Evolutionary conservation across 768 basidiomycete genomes (phyloP).

Genomic region (Tulasnella sp.): DNA sequence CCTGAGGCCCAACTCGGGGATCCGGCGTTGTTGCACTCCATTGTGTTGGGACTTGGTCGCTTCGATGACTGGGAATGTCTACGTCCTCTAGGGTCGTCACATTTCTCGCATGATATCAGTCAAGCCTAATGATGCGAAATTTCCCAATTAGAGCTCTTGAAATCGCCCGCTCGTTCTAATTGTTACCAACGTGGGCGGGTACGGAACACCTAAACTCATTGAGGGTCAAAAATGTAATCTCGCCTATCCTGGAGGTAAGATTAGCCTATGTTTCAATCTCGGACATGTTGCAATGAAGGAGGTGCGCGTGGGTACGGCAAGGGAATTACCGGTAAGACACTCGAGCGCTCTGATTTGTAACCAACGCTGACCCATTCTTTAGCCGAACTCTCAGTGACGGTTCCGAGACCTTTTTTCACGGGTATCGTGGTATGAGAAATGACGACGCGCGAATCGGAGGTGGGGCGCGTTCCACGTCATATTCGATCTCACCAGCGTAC

Average conservation of each 20-base stretch:
- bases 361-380: background rate
- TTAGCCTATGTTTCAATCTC: background rate
- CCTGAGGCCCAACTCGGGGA: slow-evolving; percentile 14
- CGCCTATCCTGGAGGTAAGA: background rate
- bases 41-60: background rate
- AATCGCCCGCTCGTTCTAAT: background rate
- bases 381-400: background rate
- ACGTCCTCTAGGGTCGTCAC: background rate
- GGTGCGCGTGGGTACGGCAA: background rate
- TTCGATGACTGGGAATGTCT: slow-evolving; percentile 7
- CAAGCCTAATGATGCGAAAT: slow-evolving; percentile 11
- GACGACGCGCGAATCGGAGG: background rate
- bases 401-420: background rate
- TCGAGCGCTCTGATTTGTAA: background rate
- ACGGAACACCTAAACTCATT: background rate
- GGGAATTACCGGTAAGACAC: background rate
- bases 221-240: background rate
- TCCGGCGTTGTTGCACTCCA: background rate
- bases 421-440: background rate
- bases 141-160: background rate
- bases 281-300: background rate
- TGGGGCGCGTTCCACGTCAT: slow-evolving; percentile 15
- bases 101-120: slow-evolving; percentile 5
- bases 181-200: background rate
- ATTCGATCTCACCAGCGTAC: background rate